Percentiles rank a stretch among this genome's conserved stretches.
phyloP scores from a whole-genome alignment of 208 protist species.

The Leishmania tarentolae region DNA sequence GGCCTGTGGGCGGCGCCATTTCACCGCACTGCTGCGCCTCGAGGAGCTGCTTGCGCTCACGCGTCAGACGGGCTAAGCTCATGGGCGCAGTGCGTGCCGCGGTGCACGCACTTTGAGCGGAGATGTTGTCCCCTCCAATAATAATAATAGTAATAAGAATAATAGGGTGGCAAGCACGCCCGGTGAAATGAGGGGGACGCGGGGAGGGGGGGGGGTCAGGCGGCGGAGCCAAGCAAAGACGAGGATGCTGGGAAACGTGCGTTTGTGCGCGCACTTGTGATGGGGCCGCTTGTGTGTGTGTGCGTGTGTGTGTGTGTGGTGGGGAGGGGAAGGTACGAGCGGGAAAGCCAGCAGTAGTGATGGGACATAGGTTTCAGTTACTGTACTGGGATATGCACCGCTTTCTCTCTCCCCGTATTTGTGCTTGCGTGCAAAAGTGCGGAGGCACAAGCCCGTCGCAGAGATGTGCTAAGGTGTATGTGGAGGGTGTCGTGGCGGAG shows the following conservation, averaged over 20 bases:
- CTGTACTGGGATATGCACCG: neutral
- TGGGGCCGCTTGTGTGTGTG: no score
- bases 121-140: neutral
- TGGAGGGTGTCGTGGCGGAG: neutral
- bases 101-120: neutral
- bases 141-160: no score
- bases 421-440: neutral
- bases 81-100: conserved; percentile 9
- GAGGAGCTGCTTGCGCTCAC: conserved; percentile 37
- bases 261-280: neutral
- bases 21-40: conserved; percentile 17
- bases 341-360: neutral
- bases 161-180: neutral
- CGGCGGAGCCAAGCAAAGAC: neutral
- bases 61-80: conserved; percentile 39
- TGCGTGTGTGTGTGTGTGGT: no score
- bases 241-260: neutral
- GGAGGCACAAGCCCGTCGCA: neutral
- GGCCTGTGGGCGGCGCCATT: conserved; percentile 6
- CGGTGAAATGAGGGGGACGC: neutral
- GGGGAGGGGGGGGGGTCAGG: neutral
- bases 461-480: neutral
- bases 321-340: neutral
- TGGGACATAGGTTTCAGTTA: neutral
- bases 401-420: neutral